These are phyloP conservation scores for Ashbya aceris DNA, from an alignment of 1,139 yeast genomes.

Conservation along the genomic window DNA sequence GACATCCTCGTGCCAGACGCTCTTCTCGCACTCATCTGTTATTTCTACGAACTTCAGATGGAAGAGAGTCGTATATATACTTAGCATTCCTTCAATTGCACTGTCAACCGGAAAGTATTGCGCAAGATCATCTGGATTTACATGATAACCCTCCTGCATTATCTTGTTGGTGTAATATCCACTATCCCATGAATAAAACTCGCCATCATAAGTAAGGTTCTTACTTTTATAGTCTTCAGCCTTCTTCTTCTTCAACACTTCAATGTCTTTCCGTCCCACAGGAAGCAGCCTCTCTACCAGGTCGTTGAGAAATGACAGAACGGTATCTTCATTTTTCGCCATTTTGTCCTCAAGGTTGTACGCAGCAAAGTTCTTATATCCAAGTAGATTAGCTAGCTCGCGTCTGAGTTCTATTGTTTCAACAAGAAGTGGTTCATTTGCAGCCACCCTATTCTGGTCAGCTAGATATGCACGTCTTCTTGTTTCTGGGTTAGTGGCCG, in stretches of 20 bases:
- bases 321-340: constrained; percentile 62
- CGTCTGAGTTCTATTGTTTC: constrained; percentile 55
- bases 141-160: constrained; percentile 58
- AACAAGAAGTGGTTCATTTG: constrained; percentile 49
- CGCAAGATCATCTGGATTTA: constrained; percentile 60
- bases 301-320: constrained; percentile 51
- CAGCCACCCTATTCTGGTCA: constrained; percentile 57
- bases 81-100: constrained; percentile 60
- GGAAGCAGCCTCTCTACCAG: constrained; percentile 49
- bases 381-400: constrained; percentile 52
- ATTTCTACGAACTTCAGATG: constrained; percentile 55
- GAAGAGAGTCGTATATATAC: constrained; percentile 59
- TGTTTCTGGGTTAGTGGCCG: constrained; percentile 54
- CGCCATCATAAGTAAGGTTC: constrained; percentile 35
- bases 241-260: constrained; percentile 44
- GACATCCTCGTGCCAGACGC: constrained; percentile 73
- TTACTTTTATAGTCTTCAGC: constrained; percentile 39
- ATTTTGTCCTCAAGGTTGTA: constrained; percentile 65
- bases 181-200: constrained; percentile 67
- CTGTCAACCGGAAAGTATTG: constrained; percentile 71
- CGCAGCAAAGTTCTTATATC: constrained; percentile 59
- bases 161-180: constrained; percentile 55
- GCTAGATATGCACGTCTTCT: constrained; percentile 58
- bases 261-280: constrained; percentile 48
- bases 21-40: constrained; percentile 31